Evolutionary conservation across 192 early-diverging fungal species (phyloP).

Genomic region (Coemansia sp.): DNA sequence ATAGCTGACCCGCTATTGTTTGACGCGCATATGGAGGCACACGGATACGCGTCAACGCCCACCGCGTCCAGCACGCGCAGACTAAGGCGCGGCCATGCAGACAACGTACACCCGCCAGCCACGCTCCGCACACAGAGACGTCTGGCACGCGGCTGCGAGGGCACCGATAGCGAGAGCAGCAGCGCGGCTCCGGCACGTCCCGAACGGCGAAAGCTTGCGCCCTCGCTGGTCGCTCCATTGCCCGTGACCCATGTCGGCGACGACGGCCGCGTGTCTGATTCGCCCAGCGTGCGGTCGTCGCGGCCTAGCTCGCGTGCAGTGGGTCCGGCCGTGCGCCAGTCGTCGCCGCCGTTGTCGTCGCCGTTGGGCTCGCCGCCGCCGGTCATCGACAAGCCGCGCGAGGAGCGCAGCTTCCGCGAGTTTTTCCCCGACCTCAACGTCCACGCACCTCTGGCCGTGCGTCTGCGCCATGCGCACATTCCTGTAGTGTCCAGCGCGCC

Average conservation of each 20-base stretch:
- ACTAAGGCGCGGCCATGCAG: slow-evolving; percentile 22
- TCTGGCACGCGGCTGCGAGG: background rate
- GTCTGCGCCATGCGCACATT: background rate
- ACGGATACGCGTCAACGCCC: slow-evolving; percentile 37
- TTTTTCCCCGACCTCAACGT: slow-evolving; percentile 79
- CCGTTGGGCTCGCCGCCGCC: slow-evolving; percentile 12
- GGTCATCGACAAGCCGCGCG: slow-evolving; percentile 63
- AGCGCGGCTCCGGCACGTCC: background rate
- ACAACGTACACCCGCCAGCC: slow-evolving; percentile 14
- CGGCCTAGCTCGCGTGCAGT: too few species aligned
- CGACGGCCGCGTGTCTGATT: background rate
- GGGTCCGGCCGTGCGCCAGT: background rate
- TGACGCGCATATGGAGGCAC: background rate
- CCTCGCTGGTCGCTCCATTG: slow-evolving; percentile 12
- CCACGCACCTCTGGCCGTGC: slow-evolving; percentile 24
- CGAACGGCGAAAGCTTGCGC: slow-evolving; percentile 13
- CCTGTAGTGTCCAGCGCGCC: background rate
- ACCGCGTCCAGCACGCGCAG: slow-evolving; percentile 11
- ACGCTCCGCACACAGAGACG: slow-evolving; percentile 5
- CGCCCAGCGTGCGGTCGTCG: too few species aligned
- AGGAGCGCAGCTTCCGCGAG: slow-evolving; percentile 78
- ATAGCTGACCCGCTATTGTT: too few species aligned
- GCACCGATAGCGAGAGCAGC: background rate
- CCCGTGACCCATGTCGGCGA: background rate
- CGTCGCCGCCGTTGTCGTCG: slow-evolving; percentile 4